Conservation (phyloP, 1,284 basidiomycete species). For the Trichosporon sp. region DNA sequence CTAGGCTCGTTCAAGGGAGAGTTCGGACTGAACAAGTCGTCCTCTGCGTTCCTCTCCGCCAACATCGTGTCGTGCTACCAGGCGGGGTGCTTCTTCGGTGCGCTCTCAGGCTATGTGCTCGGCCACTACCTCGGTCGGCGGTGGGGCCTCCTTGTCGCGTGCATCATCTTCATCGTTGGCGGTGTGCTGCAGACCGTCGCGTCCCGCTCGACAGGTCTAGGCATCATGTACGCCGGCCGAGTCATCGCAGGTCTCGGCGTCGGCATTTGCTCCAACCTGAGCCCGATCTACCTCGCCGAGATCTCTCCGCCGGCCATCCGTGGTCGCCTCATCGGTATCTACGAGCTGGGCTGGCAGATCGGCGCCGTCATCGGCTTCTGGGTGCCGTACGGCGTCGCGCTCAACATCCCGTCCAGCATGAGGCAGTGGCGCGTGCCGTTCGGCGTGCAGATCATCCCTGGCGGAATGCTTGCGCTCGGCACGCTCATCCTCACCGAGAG, state of each 20-base stretch:
- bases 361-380: slow-evolving; percentile 50
- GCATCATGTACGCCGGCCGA: slow-evolving; percentile 36
- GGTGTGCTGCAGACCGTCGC: slow-evolving; percentile 38
- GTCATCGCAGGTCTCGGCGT: slow-evolving; percentile 41
- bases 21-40: slow-evolving; percentile 19
- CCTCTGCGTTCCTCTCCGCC: slow-evolving; percentile 29
- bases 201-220: slow-evolving; percentile 22
- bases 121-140: slow-evolving; percentile 30
- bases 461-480: slow-evolving; percentile 50
- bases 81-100: slow-evolving; percentile 25
- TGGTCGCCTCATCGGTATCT: slow-evolving; percentile 51
- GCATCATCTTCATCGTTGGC: slow-evolving; percentile 40
- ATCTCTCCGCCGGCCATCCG: slow-evolving; percentile 47
- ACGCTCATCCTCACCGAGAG: slow-evolving; percentile 52
- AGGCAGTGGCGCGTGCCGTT: slow-evolving; percentile 52
- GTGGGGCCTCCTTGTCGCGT: slow-evolving; percentile 28
- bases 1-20: slow-evolving; percentile 30
- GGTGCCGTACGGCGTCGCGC: slow-evolving; percentile 46
- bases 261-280: slow-evolving; percentile 28
- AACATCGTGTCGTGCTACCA: slow-evolving; percentile 54
- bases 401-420: slow-evolving; percentile 48
- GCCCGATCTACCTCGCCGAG: slow-evolving; percentile 46
- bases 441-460: slow-evolving; percentile 55
- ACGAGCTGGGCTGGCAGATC: slow-evolving; percentile 49
- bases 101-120: slow-evolving; percentile 19